Percentiles rank a stretch among this genome's conserved stretches.
Conservation (phyloP, 1,284 basidiomycete species). For the Marasmius fiardii region DNA sequence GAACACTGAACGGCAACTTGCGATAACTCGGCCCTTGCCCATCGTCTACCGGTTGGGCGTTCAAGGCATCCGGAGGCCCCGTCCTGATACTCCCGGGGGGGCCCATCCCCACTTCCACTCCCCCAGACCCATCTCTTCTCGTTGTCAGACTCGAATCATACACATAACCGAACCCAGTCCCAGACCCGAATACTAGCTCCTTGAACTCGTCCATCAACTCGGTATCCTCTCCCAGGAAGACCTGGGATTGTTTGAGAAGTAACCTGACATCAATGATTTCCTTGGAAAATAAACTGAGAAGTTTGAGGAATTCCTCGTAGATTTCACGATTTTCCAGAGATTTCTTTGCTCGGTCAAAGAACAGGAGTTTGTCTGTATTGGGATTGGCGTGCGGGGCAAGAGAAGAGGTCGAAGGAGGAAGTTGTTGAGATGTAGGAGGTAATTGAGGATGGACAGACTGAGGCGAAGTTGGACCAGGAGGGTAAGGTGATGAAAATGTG, state of each 20-base stretch:
- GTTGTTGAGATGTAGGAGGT: slow-evolving; percentile 14
- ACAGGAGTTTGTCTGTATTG: slow-evolving; percentile 81
- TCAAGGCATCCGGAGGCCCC: slow-evolving; percentile 62
- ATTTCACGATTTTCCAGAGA: slow-evolving; percentile 80
- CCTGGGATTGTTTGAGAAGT: slow-evolving; percentile 76
- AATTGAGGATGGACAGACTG: slow-evolving; percentile 20
- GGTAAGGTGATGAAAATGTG: slow-evolving; percentile 49
- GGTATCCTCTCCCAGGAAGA: slow-evolving; percentile 73
- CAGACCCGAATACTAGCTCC: slow-evolving; percentile 69
- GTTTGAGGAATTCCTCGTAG: slow-evolving; percentile 92
- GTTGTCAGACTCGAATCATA: not conserved
- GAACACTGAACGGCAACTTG: slow-evolving; percentile 79
- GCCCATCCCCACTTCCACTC: slow-evolving; percentile 68
- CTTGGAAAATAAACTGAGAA: slow-evolving; percentile 86
- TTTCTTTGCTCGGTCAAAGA: slow-evolving; percentile 92
- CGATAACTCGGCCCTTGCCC: slow-evolving; percentile 90
- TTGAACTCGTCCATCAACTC: slow-evolving; percentile 88
- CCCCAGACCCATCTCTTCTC: not conserved
- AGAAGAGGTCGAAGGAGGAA: slow-evolving; percentile 29
- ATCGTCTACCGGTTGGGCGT: slow-evolving; percentile 69
- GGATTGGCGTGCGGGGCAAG: slow-evolving; percentile 31
- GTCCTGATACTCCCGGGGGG: slow-evolving; percentile 75
- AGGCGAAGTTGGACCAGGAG: slow-evolving; percentile 35
- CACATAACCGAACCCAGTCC: slow-evolving; percentile 47
- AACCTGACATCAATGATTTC: slow-evolving; percentile 89